These are phyloP conservation scores for Discostella stelligera DNA, from an alignment of 352 stramenopile species.

Conservation along the genomic window DNA sequence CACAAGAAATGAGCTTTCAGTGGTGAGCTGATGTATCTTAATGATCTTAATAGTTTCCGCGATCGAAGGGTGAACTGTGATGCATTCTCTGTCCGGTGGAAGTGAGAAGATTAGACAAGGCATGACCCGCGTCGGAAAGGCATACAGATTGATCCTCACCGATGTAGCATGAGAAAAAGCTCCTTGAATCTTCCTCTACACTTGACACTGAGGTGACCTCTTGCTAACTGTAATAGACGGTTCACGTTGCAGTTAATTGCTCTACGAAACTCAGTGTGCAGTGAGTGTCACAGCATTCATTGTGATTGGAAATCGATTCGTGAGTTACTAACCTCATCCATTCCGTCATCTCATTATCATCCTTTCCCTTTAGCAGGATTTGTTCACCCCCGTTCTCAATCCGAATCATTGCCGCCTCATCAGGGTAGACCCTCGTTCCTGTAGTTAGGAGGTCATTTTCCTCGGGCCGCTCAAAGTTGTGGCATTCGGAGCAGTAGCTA, in stretches of 20 bases:
- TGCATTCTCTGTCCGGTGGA: slow-evolving; percentile 27
- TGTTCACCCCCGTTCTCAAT: slow-evolving; percentile 39
- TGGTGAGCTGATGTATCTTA: slow-evolving; percentile 33
- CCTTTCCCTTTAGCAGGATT: slow-evolving; percentile 33
- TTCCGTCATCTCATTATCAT: slow-evolving; percentile 31
- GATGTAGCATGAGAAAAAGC: slow-evolving; percentile 47
- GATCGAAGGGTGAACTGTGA: slow-evolving; percentile 40
- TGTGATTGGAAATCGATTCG: background rate
- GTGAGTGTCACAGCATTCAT: background rate
- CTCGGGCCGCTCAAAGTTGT: slow-evolving; percentile 34
- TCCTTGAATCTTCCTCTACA: slow-evolving; percentile 35
- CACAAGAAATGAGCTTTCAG: slow-evolving; percentile 27
- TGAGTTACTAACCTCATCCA: slow-evolving; percentile 27
- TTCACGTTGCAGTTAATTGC: slow-evolving; percentile 32
- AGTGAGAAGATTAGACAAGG: background rate
- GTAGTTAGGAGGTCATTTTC: slow-evolving; percentile 35
- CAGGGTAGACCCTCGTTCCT: slow-evolving; percentile 41
- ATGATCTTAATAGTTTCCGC: slow-evolving; percentile 27
- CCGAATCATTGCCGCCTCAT: slow-evolving; percentile 38
- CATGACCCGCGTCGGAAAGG: background rate
- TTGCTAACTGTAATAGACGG: slow-evolving; percentile 19
- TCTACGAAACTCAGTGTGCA: slow-evolving; percentile 3
- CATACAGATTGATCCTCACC: slow-evolving; percentile 13
- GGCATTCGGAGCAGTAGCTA: slow-evolving; percentile 33
- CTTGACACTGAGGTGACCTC: slow-evolving; percentile 36